Base-by-base conservation (phyloP, 2,329 filamentous ascomycete species). In the Fusarium incarnatum region DNA sequence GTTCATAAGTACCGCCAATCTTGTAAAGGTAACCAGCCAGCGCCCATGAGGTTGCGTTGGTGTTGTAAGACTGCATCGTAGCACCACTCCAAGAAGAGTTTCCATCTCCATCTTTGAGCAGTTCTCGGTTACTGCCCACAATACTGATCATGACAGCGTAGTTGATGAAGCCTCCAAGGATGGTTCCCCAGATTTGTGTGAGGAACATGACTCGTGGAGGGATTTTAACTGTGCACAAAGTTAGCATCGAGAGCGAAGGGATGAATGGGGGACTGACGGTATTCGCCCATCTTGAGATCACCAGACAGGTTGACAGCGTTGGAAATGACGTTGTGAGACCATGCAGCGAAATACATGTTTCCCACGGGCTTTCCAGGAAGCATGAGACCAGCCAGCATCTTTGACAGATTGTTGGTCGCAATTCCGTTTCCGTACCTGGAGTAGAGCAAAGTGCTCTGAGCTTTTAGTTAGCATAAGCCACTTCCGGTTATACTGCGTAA, bases 211-310 rank as follows among this genome's bases (percentile, higher is more conserved):
- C 75, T 0, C 84, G 82, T 4, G 84, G 86, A 3, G 86, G 84
- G 8, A 88, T 85, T 68, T 89, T 89, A 70, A 85, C 81, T 84
- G 27, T n/a, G 67, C 30, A 37, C 13, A 20, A 28, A 1, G 50
- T 81, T 45, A 79, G 73, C 32, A 13, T 34, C 2, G 48, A 25
- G 6, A 1, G 13, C 11, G 16, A 15, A 23, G 18, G n/a, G 0
- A 1, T 10, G 3, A 12, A 9, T 13, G 1, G 8, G 4, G 15
- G 6, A 79, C 83, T 54, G 77, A 85, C 84, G 81, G 53, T 89
- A 89, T 78, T 88, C 85, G 22, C 87, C 87, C 81, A 88, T 82
- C 77, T 89, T 89, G 25, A 89, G 74, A 65, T 88, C 85, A 48
- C 82, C 84, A 40, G 80, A 84, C 9, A 89, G 77, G 56, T 79